Percentiles rank a stretch among this genome's conserved stretches.
Conservation (phyloP, 345 rosid species). For the Salix udensis region DNA sequence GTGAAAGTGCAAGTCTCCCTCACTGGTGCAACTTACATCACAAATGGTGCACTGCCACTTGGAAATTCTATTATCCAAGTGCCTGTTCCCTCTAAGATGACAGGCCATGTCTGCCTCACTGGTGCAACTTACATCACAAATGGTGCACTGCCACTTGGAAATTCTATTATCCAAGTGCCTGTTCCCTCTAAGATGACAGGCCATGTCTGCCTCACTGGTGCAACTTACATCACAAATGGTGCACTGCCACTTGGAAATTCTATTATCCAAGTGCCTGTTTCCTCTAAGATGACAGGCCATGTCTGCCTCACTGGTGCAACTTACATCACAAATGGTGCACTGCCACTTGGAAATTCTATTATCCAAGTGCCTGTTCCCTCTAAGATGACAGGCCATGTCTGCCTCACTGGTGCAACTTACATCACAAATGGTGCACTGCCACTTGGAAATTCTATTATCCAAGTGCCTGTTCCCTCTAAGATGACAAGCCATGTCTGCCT, state of each 20-base stretch:
- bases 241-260: too few relatives aligned
- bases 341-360: too few relatives aligned
- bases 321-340: background rate
- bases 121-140: conserved; percentile 1
- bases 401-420: conserved; percentile 2
- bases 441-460: background rate
- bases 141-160: too few relatives aligned
- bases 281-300: conserved; percentile 8
- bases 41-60: too few relatives aligned
- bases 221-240: conserved; percentile 1
- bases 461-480: conserved; percentile 12
- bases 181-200: conserved; percentile 1
- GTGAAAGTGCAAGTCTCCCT: conserved; percentile 2
- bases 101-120: background rate
- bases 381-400: conserved; percentile 5
- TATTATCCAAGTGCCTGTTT: background rate
- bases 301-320: conserved; percentile 5
- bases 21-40: conserved; percentile 5
- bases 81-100: conserved; percentile 12
- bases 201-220: conserved; percentile 4
- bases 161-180: background rate
- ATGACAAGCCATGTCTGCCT: conserved; percentile 1
- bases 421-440: background rate
- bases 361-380: conserved; percentile 10
- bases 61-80: background rate